phyloP scores from a whole-genome alignment of 78 protist species.

The Dictyostelium intermedium region DNA sequence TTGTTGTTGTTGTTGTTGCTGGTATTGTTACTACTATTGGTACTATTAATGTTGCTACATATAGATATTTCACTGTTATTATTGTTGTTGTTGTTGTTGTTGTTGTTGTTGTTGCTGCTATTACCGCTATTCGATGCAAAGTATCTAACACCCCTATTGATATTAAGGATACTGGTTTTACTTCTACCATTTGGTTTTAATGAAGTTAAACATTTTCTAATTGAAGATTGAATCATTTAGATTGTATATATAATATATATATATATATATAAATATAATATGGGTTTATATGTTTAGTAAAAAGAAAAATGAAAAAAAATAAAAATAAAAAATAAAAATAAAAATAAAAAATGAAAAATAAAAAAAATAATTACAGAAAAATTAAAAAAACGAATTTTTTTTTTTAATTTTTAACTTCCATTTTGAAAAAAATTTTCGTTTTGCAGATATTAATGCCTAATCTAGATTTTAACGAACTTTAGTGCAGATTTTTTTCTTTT shows the following conservation, averaged over 20 bases:
- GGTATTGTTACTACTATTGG: background rate
- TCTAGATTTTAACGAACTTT: no score
- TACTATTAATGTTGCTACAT: background rate
- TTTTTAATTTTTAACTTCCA: no score
- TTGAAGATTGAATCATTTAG: slow-evolving; percentile 9
- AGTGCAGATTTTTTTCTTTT: no score
- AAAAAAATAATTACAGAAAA: no score
- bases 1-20: no score
- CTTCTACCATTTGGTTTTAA: background rate
- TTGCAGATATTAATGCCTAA: no score
- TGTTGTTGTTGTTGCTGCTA: background rate
- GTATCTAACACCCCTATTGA: background rate
- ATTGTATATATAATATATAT: background rate
- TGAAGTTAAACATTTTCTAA: slow-evolving; percentile 3
- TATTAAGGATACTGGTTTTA: background rate
- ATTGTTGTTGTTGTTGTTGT: no score
- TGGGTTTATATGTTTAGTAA: background rate
- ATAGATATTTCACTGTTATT: background rate
- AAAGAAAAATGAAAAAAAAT: background rate
- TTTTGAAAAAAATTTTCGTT: no score
- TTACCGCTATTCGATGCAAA: background rate
- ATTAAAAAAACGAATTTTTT: no score
- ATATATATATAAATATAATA: no score
- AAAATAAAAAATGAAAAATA: no score
- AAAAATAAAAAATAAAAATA: no score